Percentiles rank a stretch among this genome's conserved stretches.
These are phyloP conservation scores for Mallotus repandus DNA, from an alignment of 441 rosid genomes.

Conservation along the genomic window DNA sequence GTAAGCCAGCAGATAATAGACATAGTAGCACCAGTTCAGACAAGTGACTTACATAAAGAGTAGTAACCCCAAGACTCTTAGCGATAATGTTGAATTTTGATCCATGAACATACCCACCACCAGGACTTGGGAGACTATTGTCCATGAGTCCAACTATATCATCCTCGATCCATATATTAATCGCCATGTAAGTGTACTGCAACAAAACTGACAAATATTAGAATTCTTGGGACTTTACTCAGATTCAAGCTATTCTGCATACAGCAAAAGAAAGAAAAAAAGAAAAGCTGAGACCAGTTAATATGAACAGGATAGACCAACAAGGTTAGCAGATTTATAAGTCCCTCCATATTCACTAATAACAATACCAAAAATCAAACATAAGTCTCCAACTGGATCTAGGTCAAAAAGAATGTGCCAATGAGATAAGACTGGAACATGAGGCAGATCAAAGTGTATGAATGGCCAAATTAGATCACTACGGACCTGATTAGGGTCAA, in stretches of 20 bases:
- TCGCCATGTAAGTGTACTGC: slow-evolving; percentile 81
- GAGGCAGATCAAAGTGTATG: slow-evolving; percentile 17
- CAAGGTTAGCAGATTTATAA: slow-evolving; percentile 8
- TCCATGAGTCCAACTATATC: slow-evolving; percentile 57
- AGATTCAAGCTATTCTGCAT: slow-evolving; percentile 4
- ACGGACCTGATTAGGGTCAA: slow-evolving; percentile 79
- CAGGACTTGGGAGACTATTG: slow-evolving; percentile 40
- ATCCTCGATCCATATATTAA: slow-evolving; percentile 74
- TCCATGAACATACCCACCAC: slow-evolving; percentile 41
- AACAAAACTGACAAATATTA: slow-evolving; percentile 26
- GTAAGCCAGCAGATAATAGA: slow-evolving; percentile 8
- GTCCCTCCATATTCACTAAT: not conserved
- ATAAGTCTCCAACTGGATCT: not conserved
- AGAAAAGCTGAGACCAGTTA: not conserved
- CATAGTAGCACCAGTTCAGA: slow-evolving; percentile 16
- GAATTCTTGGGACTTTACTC: slow-evolving; percentile 2
- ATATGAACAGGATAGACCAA: slow-evolving; percentile 23
- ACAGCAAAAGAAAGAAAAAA: not conserved
- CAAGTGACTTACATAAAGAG: slow-evolving; percentile 64
- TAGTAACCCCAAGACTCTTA: slow-evolving; percentile 75
- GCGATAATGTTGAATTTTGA: slow-evolving; percentile 63
- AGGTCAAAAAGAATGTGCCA: slow-evolving; percentile 2
- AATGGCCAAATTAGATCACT: slow-evolving; percentile 8
- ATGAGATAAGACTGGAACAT: slow-evolving; percentile 14
- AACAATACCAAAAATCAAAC: not conserved